These are phyloP conservation scores for Colletotrichum kahawae DNA, from an alignment of 2,329 filamentous ascomycete genomes.

Conservation along the genomic window DNA sequence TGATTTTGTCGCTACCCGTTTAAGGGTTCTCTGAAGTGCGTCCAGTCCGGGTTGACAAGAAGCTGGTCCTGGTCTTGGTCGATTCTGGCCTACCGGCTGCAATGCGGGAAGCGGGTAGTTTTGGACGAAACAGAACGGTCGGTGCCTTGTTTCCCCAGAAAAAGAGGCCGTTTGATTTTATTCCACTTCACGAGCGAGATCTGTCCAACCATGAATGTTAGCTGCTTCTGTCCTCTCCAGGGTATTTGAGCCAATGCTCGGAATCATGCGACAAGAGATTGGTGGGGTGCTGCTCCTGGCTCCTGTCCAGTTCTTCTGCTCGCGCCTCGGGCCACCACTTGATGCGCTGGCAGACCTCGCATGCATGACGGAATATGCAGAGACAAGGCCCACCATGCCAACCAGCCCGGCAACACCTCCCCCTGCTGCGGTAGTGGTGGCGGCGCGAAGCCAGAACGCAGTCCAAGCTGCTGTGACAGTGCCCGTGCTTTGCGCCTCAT, in stretches of 20 bases:
- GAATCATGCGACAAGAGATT: conserved; percentile 38
- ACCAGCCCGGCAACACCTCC: conserved; percentile 42
- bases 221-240: conserved; percentile 29
- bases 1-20: not conserved
- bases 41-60: not conserved
- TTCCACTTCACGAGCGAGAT: conserved; percentile 29
- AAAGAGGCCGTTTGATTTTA: conserved; percentile 33
- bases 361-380: conserved; percentile 67
- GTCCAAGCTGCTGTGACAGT: conserved; percentile 30
- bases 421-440: conserved; percentile 27
- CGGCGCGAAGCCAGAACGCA: conserved; percentile 23
- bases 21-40: not conserved
- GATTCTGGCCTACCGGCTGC: conserved; percentile 27
- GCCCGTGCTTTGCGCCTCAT: conserved; percentile 10
- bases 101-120: conserved; percentile 33
- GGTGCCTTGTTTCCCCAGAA: conserved; percentile 33
- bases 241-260: conserved; percentile 42
- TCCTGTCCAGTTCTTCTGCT: conserved; percentile 29
- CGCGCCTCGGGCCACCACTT: conserved; percentile 50
- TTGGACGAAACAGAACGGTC: conserved; percentile 37
- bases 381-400: conserved; percentile 49
- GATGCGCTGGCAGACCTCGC: conserved; percentile 51
- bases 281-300: conserved; percentile 25
- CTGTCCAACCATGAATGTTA: conserved; percentile 49
- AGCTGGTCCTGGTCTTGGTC: conserved; percentile 2